Evolutionary conservation across 1,284 basidiomycete genomes (phyloP), one percentile per base, ranked within the genome.

Genomic region (Tremellales sp.): DNA sequence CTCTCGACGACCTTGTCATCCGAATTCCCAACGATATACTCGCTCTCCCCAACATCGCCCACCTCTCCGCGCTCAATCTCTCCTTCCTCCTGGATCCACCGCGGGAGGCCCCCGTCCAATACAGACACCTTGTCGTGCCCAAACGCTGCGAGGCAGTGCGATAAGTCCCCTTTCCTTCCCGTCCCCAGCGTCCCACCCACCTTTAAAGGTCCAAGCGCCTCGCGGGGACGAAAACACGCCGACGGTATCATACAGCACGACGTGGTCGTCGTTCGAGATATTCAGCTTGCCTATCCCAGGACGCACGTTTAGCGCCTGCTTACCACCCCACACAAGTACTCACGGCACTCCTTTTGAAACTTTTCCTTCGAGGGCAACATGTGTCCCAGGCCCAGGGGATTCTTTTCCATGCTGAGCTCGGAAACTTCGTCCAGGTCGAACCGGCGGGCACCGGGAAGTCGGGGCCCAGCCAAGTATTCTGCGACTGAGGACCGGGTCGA

Each of bases 161-260:
- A 25, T 5, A 13, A 40, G 1, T n/a, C 14, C 28, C 8, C 14
- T 26, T 19, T 26, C 1, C 10, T 13, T n/a, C 40, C n/a, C n/a
- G n/a, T 31, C 29, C n/a, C 6, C 7, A 3, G 6, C 13, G 18
- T 35, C 16, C 41, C 21, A 63, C 71, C 25, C 53, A 75, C 75
- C 66, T 42, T 86, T 82, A 78, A 95, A 94, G 74, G 88, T 97
- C 76, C 86, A 97, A 21, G 91, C 78, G 3, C 87, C 88, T 50
- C 93, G 81, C 40, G 93, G 91, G 21, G 88, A 81, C 1, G 87
- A 91, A 75, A 97, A 94, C 21, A 95, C 76, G 7, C 90, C 90
- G 47, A 84, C 78, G 1, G 84, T 78, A 66, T 95, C 93, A 68
- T 97, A 97, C 77, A 97, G 72, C 16, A 97, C 81, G 19, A 97